phyloP scores from a whole-genome alignment of 139 green algal species.

The Asterochloris erici region DNA sequence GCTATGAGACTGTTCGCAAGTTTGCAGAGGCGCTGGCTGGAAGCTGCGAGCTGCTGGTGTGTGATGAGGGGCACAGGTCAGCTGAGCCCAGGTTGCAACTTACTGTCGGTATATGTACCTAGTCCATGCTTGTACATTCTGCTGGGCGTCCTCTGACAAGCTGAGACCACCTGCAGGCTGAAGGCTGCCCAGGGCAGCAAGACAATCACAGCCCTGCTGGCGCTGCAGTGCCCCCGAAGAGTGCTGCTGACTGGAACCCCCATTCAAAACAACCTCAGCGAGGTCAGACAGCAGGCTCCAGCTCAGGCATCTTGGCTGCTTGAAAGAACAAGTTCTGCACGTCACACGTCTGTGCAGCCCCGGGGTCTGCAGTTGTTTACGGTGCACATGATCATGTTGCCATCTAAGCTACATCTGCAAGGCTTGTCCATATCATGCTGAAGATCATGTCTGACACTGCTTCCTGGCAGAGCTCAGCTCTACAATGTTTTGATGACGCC shows the following conservation, averaged over 20 bases:
- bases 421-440: too few species aligned
- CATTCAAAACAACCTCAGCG: constrained; percentile 82
- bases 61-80: constrained; percentile 79
- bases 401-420: too few species aligned
- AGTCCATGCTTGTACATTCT: too few species aligned
- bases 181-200: constrained; percentile 78
- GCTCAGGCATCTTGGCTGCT: too few species aligned
- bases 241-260: constrained; percentile 82
- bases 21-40: constrained; percentile 41
- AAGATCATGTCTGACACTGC: neutral
- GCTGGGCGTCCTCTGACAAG: too few species aligned
- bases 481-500: too few species aligned
- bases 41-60: constrained; percentile 68
- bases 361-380: too few species aligned
- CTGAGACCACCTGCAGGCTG: constrained; percentile 41
- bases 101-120: too few species aligned
- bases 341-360: too few species aligned
- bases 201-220: constrained; percentile 69
- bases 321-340: too few species aligned
- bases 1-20: constrained; percentile 63
- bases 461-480: neutral
- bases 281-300: constrained; percentile 34
- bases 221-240: constrained; percentile 55
- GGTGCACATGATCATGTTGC: too few species aligned
- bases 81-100: neutral